Conservation (phyloP, 495 filamentous ascomycete genomes). For the Parathielavia appendiculata region DNA sequence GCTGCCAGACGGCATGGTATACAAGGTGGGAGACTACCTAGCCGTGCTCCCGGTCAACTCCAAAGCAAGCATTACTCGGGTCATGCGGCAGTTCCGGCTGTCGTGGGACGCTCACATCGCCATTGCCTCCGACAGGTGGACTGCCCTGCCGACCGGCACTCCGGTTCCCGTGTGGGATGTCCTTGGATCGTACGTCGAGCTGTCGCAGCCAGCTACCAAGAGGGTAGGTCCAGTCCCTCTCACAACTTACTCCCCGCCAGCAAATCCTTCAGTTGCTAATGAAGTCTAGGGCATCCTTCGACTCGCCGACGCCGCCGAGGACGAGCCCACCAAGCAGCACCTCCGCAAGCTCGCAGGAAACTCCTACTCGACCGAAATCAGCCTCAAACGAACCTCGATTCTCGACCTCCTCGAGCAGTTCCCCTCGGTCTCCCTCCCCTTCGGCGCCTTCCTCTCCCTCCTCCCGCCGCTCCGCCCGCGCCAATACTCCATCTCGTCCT, state of each 20-base stretch:
- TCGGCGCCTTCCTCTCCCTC: slow-evolving; percentile 61
- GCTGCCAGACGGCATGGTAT: slow-evolving; percentile 60
- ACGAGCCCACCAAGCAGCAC: slow-evolving; percentile 35
- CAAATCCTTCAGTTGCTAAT: background rate
- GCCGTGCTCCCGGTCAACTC: slow-evolving; percentile 68
- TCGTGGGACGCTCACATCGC: slow-evolving; percentile 58
- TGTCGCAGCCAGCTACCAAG: slow-evolving; percentile 62
- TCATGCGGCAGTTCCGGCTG: slow-evolving; percentile 47
- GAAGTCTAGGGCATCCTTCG: slow-evolving; percentile 42
- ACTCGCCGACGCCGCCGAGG: slow-evolving; percentile 38
- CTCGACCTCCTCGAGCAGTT: slow-evolving; percentile 61
- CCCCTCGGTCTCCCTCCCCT: slow-evolving; percentile 49
- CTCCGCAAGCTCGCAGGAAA: slow-evolving; percentile 48
- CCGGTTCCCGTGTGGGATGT: slow-evolving; percentile 58
- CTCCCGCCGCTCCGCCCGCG: slow-evolving; percentile 69
- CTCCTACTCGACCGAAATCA: slow-evolving; percentile 50
- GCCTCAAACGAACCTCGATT: slow-evolving; percentile 53
- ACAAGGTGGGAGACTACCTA: slow-evolving; percentile 70
- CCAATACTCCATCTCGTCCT: slow-evolving; percentile 78
- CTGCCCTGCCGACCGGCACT: slow-evolving; percentile 52
- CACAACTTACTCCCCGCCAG: background rate
- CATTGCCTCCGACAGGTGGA: slow-evolving; percentile 40
- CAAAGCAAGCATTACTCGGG: slow-evolving; percentile 50
- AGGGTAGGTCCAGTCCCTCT: slow-evolving; percentile 28
- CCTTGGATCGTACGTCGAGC: slow-evolving; percentile 65